Evolutionary conservation across 225 moss, liverwort and hornwort species (phyloP).

Genomic region (Neckera pumila): DNA sequence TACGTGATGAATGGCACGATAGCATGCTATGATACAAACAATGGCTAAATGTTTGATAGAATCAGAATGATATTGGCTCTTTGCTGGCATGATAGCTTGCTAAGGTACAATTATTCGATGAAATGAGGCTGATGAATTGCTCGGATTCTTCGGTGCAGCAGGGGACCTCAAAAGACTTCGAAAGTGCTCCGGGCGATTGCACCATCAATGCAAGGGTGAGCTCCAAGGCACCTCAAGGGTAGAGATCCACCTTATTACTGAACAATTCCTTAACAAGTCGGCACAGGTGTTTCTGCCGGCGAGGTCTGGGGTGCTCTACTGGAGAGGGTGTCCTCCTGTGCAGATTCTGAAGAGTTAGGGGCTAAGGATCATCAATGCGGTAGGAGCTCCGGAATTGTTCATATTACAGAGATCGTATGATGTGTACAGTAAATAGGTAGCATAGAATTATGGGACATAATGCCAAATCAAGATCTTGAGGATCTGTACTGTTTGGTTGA

Average conservation of each 20-base stretch:
- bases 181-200: neutral
- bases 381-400: conserved; percentile 9
- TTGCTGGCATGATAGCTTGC: neutral
- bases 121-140: neutral
- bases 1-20: neutral
- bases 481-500: neutral
- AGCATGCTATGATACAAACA: neutral
- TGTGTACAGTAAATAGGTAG: conserved; percentile 15
- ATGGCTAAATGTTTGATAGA: neutral
- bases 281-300: neutral
- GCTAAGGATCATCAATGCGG: neutral
- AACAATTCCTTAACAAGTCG: neutral
- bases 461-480: neutral
- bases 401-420: conserved; percentile 19
- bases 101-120: neutral
- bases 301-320: neutral
- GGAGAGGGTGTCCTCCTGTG: neutral
- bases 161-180: neutral
- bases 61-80: neutral
- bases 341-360: neutral
- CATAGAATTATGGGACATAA: neutral
- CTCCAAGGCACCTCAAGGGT: neutral
- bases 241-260: neutral
- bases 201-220: neutral
- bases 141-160: neutral